Percentiles rank a stretch among this genome's conserved stretches.
phyloP scores from a whole-genome alignment of 768 basidiomycete genomes.

The Ephemerocybe angulata region DNA sequence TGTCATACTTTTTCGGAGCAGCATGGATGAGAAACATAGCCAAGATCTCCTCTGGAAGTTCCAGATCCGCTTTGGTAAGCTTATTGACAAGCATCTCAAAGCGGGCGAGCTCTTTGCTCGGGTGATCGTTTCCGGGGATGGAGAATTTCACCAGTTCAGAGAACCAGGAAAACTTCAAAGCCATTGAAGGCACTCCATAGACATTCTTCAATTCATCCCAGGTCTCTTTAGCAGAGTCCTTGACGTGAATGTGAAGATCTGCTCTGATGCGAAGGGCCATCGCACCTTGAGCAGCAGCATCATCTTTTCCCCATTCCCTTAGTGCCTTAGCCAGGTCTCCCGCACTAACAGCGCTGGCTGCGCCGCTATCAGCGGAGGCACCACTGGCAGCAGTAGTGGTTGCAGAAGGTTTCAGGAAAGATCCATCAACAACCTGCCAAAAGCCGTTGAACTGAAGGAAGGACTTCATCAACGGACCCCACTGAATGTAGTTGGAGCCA shows the following conservation, averaged over 20 bases:
- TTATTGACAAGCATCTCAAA: not conserved
- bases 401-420: not conserved
- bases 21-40: not conserved
- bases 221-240: not conserved
- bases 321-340: not conserved
- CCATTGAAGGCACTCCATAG: not conserved
- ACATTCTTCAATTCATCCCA: not conserved
- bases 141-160: not conserved
- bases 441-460: not conserved
- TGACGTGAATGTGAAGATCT: not conserved
- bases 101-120: not conserved
- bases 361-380: not conserved
- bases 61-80: not conserved
- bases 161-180: not conserved
- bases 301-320: not conserved
- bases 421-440: not conserved
- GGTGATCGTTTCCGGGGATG: not conserved
- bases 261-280: not conserved
- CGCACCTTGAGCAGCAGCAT: no score
- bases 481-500: not conserved
- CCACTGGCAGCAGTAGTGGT: no score
- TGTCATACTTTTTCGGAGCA: not conserved
- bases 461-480: not conserved
- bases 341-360: not conserved
- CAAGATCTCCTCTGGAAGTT: not conserved